phyloP scores from a whole-genome alignment of 257 asterid genomes.

The Ligustrum vulgare region DNA sequence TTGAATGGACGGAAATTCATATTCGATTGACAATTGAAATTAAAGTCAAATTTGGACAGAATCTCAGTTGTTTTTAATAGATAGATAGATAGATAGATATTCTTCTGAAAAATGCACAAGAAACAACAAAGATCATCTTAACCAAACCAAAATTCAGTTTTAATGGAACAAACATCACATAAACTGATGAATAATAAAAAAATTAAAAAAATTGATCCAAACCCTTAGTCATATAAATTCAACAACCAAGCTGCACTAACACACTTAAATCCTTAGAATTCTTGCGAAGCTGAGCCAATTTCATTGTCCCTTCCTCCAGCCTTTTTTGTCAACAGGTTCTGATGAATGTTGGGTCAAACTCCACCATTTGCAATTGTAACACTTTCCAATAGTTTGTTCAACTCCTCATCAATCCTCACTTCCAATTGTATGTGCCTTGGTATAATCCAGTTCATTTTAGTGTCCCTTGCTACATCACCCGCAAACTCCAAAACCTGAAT shows the following conservation, averaged over 20 bases:
- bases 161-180: too few species aligned
- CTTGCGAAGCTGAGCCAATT: background rate
- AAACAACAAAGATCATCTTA: too few species aligned
- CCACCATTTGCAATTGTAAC: background rate
- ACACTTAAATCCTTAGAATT: background rate
- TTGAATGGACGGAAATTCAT: too few species aligned
- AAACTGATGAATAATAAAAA: too few species aligned
- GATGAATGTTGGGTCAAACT: background rate
- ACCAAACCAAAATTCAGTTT: too few species aligned
- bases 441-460: background rate
- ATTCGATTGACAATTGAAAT: too few species aligned
- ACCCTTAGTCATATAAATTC: background rate
- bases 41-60: too few species aligned
- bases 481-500: background rate
- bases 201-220: conserved; percentile 4
- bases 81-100: too few species aligned
- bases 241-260: background rate
- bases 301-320: background rate
- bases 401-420: too few species aligned
- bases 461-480: background rate
- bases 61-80: too few species aligned
- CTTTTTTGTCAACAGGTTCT: background rate
- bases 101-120: too few species aligned
- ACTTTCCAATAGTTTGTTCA: too few species aligned
- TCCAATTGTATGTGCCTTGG: background rate